Base-by-base conservation (phyloP, 73 alveolate genomes). In the Paramecium sexaurelia region DNA sequence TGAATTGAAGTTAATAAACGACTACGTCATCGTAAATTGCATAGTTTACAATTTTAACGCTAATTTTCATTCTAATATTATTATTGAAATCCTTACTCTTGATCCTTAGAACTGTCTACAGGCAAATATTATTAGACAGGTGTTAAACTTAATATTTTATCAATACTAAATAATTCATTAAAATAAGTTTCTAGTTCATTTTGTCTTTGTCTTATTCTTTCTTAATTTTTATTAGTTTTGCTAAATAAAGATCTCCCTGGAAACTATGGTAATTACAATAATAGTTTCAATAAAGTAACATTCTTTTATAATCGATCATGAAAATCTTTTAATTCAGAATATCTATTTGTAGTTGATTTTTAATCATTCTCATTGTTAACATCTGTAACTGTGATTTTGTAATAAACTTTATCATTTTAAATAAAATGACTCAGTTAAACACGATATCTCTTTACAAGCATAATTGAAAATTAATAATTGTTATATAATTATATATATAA, bases 51-150 rank as follows among this genome's bases (percentile, higher is more conserved):
- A 73, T 73, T 37, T 15, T 73, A 8, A 73, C 17, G 35, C 57
- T 20, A 15, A 73, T 73, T 3, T 73, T 73, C 61, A 24, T 11
- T 36, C 87, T 73, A 35, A 13, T 33, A 32, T 5, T 73, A 17
- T 35, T 73, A 13, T 13, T 2, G 0, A 73, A 7, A 29, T 32
- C 4, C 39, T 35, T 37, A 29, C 45, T 29, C n/a, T 73, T 35
- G 6, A 35, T 73, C 35, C 15, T 17, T 17, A 51, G 5, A 3
- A 20, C 2, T 2, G 13, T 73, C 87, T 1, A 24, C 7, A 1
- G 87, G 87, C 35, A 73, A 73, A 35, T 73, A 73, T 73, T 27
- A 9, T 73, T 73, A 73, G 29, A 73, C 87, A 15, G 87, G 87
- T 7, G 87, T 32, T 20, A 73, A 35, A 33, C 45, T 73, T 10